These are phyloP conservation scores for Xylaria sp. DNA, from an alignment of 2,329 filamentous ascomycete species.

Conservation along the genomic window DNA sequence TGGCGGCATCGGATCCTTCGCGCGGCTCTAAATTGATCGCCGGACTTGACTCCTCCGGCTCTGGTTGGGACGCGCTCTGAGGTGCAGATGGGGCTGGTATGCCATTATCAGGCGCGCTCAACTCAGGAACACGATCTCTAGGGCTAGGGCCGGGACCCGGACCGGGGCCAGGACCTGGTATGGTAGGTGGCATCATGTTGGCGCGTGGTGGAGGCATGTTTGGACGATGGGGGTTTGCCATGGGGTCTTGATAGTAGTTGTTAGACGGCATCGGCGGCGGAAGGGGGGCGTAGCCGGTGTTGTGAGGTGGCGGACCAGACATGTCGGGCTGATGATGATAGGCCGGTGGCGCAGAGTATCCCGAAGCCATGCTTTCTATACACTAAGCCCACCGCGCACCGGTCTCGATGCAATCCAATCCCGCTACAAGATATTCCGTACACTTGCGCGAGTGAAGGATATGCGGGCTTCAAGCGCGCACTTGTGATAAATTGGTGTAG, in stretches of 20 bases:
- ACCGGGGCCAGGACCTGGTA: constrained; percentile 25
- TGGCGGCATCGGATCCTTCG: constrained; percentile 27
- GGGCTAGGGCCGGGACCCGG: constrained; percentile 24
- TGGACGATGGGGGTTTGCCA: constrained; percentile 28
- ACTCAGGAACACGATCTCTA: constrained; percentile 26
- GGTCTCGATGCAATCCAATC: constrained; percentile 12
- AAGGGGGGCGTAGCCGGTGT: constrained; percentile 29
- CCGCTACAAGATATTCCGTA: constrained; percentile 1
- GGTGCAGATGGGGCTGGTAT: constrained; percentile 19
- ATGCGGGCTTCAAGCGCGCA: constrained; percentile 3
- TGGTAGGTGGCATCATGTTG: constrained; percentile 29
- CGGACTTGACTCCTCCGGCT: constrained; percentile 21
- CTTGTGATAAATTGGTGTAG: constrained; percentile 3
- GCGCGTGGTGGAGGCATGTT: constrained; percentile 31
- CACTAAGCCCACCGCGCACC: constrained; percentile 11
- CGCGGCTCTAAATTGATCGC: constrained; percentile 22
- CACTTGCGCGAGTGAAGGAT: background rate
- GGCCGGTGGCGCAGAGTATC: constrained; percentile 29
- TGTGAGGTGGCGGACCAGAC: constrained; percentile 26
- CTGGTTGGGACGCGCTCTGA: constrained; percentile 23
- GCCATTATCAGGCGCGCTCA: constrained; percentile 27
- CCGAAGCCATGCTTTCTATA: constrained; percentile 29
- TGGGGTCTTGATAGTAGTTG: constrained; percentile 29
- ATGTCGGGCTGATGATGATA: constrained; percentile 30
- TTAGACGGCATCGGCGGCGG: constrained; percentile 30